A percentile compares a stretch with the other conserved stretches of the same genome.
Evolutionary conservation across 2,329 filamentous ascomycete species (phyloP).

Genomic region (Cytospora paraplurivora): DNA sequence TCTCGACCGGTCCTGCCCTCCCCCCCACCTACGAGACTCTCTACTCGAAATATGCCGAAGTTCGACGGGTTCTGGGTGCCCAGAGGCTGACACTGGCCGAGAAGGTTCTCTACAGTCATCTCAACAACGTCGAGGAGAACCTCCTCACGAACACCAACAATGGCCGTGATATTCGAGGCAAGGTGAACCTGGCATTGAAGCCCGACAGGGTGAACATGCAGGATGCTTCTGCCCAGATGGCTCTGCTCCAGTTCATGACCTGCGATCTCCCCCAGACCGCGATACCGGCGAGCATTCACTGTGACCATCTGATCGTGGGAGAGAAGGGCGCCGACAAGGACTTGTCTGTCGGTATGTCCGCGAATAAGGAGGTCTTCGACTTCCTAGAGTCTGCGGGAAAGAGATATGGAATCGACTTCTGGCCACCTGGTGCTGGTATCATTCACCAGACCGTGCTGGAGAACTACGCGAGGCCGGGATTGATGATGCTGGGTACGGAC

Average conservation of each 20-base stretch:
- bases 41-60: constrained; percentile 73
- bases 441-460: constrained; percentile 98
- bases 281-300: constrained; percentile 96
- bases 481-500: constrained; percentile 99
- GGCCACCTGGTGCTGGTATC: constrained; percentile 90
- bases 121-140: constrained; percentile 86
- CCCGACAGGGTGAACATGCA: constrained; percentile 99
- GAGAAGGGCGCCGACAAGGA: constrained; percentile 87
- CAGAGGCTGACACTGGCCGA: constrained; percentile 83
- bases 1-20: constrained; percentile 47
- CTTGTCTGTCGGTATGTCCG: constrained; percentile 79
- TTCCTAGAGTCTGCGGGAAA: constrained; percentile 91
- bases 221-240: constrained; percentile 98
- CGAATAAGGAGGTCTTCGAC: constrained; percentile 96
- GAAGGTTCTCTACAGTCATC: constrained; percentile 97
- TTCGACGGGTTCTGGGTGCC: constrained; percentile 69
- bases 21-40: constrained; percentile 82
- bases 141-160: constrained; percentile 81
- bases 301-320: constrained; percentile 98
- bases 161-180: constrained; percentile 80
- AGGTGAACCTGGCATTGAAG: constrained; percentile 93
- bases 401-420: constrained; percentile 94
- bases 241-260: constrained; percentile 96
- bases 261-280: constrained; percentile 87
- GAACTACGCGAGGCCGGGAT: constrained; percentile 93